Conservation (phyloP, 345 rosid genomes). For the Camelina sativa region DNA sequence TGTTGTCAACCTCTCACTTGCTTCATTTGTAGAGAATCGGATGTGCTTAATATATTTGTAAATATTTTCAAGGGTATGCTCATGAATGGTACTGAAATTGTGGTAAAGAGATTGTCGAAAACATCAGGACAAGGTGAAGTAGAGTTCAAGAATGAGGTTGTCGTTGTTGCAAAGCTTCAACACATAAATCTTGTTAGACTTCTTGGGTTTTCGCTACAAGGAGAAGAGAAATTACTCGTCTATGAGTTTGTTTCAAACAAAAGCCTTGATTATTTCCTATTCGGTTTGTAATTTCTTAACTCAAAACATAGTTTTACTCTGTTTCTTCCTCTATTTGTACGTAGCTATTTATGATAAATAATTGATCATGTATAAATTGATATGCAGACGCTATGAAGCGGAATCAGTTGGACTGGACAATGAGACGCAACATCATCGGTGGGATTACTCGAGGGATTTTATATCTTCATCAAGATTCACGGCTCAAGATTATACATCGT, state of each 20-base stretch:
- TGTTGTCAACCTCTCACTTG: not conserved
- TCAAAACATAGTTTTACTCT: not conserved
- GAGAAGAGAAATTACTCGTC: constrained; percentile 49
- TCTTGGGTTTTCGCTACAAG: constrained; percentile 52
- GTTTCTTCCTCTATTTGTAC: not conserved
- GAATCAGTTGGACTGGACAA: constrained; percentile 34
- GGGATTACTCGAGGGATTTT: constrained; percentile 42
- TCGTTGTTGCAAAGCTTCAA: constrained; percentile 54
- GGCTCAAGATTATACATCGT: constrained; percentile 41
- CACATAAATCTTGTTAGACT: constrained; percentile 59
- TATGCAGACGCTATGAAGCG: constrained; percentile 43
- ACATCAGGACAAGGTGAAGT: constrained; percentile 53
- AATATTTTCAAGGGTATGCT: constrained; percentile 31
- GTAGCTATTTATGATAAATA: not conserved
- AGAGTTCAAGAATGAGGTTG: constrained; percentile 57
- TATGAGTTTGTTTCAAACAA: constrained; percentile 53
- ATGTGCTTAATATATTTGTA: not conserved
- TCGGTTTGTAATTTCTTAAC: not conserved
- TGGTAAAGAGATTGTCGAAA: constrained; percentile 50
- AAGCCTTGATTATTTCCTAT: constrained; percentile 50
- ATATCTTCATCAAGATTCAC: constrained; percentile 49
- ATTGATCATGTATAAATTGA: not conserved
- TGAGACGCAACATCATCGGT: constrained; percentile 27
- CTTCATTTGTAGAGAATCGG: not conserved
- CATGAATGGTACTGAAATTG: constrained; percentile 45